Base-by-base conservation (phyloP, 139 green algal genomes). In the Coelastrella sp. region DNA sequence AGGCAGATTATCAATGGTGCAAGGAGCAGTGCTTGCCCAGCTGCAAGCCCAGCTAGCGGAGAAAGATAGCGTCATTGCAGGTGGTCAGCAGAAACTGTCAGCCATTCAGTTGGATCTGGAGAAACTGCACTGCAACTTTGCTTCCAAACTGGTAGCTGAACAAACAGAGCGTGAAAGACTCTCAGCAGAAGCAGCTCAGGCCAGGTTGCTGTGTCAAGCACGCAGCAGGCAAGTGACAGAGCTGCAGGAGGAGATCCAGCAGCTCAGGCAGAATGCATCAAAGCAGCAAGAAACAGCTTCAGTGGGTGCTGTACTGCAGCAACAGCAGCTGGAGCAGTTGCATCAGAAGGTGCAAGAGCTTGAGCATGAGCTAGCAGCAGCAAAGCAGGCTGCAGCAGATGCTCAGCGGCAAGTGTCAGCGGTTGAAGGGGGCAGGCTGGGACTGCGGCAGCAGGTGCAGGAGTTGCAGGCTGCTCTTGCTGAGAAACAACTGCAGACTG, bases 401-500 rank as follows among this genome's bases (percentile, higher is more conserved):
- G 71, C 51, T 23, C 62, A 5, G 57, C n/a, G 37, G 71, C 27
- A 66, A 35, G 50, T 23, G 34, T 45, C 41, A 53, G 37, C 60
- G 19, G 40, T 53, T 30, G 67, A 87, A 63, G 59, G 59, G 2
- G 51, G 40, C 35, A 41, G 80, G 30, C 60, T 27, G 40, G 69
- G 80, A 67, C 59, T 87, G 78, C 81, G 86, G 72, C 69, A 72
- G 48, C 45, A 84, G 75, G 72, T 79, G n/a, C 63, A 74, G 48
- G 72, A 80, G 75, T 48, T 73, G 75, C 40, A 74, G 64, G 37
- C 25, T 27, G 32, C 76, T 69, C 50, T 82, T 37, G 32, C 63
- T 43, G 67, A 84, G 41, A 43, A 50, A 75, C 66, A 81, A 66
- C 81, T 90, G 81, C 81, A 90, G 73, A 69, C 88, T 59, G 86